phyloP scores from a whole-genome alignment of 2,329 filamentous ascomycete genomes.

The Colletotrichum ledebouriae region DNA sequence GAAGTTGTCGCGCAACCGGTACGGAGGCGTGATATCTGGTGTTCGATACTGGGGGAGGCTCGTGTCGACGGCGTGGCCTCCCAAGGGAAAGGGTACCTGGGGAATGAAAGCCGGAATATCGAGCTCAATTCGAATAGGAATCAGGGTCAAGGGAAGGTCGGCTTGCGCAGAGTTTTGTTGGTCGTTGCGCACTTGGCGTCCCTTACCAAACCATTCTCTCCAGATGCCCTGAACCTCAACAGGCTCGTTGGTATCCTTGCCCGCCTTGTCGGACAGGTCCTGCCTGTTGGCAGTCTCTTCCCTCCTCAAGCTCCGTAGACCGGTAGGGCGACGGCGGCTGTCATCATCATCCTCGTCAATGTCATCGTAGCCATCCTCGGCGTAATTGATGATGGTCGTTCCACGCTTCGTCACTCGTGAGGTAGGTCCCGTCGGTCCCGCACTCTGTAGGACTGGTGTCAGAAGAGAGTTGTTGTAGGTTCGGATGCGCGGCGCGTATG shows the following conservation, averaged over 20 bases:
- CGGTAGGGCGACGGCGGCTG: constrained; percentile 82
- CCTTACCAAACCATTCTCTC: constrained; percentile 94
- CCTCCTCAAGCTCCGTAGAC: constrained; percentile 83
- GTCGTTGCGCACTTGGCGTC: constrained; percentile 67
- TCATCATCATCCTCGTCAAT: constrained; percentile 80
- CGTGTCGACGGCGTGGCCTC: constrained; percentile 70
- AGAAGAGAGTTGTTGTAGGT: constrained; percentile 93
- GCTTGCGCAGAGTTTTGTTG: constrained; percentile 75
- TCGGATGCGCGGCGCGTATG: constrained; percentile 91
- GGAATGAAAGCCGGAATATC: constrained; percentile 86
- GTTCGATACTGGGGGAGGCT: constrained; percentile 82
- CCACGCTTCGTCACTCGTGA: constrained; percentile 96
- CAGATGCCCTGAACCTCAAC: constrained; percentile 91
- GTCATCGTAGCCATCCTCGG: constrained; percentile 94
- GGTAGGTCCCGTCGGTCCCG: constrained; percentile 70
- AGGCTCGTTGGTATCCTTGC: constrained; percentile 83
- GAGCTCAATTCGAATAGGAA: constrained; percentile 96
- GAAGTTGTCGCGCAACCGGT: constrained; percentile 94
- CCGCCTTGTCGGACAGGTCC: constrained; percentile 80
- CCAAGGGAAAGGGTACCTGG: constrained; percentile 73
- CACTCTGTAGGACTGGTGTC: constrained; percentile 82
- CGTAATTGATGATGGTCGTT: constrained; percentile 97
- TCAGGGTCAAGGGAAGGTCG: constrained; percentile 86
- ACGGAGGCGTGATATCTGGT: constrained; percentile 85
- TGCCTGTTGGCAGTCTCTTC: constrained; percentile 74